Evolutionary conservation across 331 rosid genomes (phyloP).

Genomic region (Malus hybrid): DNA sequence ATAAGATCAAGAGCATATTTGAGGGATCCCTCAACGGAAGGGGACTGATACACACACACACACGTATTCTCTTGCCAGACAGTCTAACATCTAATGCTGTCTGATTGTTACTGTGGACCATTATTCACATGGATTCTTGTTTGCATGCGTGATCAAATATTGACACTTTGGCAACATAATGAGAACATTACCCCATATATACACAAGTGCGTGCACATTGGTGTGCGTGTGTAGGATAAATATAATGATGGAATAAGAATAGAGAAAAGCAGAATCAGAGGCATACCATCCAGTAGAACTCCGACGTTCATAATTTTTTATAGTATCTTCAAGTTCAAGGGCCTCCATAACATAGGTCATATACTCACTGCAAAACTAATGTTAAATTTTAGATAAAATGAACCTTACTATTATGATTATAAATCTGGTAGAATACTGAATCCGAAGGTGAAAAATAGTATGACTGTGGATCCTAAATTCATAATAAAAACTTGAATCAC

Average conservation of each 20-base stretch:
- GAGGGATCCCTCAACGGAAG: no score
- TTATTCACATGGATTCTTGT: neutral
- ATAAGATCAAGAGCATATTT: neutral
- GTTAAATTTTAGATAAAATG: neutral
- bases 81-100: neutral
- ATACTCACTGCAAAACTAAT: conserved; percentile 65
- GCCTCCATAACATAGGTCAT: conserved; percentile 71
- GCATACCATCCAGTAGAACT: conserved; percentile 85
- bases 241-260: neutral
- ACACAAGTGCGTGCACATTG: neutral
- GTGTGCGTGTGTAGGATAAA: neutral
- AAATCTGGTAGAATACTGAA: conserved; percentile 1
- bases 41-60: no score
- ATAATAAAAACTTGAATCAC: neutral
- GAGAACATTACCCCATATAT: neutral
- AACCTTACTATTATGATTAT: conserved; percentile 11
- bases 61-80: neutral
- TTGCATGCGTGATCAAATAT: neutral
- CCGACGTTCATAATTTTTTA: conserved; percentile 65
- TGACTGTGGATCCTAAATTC: neutral
- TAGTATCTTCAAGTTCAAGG: conserved; percentile 79
- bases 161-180: neutral
- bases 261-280: conserved; percentile 3
- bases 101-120: neutral
- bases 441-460: neutral